Base-by-base conservation (phyloP, 2,329 filamentous ascomycete species). In the Helotiales sp. region DNA sequence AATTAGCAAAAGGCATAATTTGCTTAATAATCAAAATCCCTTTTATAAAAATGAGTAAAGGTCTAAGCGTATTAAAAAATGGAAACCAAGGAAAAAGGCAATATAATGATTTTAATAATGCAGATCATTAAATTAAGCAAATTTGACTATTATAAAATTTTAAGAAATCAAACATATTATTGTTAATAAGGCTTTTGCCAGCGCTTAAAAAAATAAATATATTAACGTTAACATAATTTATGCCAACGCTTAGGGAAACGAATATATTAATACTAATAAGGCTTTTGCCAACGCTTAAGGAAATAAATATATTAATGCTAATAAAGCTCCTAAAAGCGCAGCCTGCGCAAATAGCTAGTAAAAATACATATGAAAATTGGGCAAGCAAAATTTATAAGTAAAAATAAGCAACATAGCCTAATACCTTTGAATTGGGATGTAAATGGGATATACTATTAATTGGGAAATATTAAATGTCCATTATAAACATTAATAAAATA, bases 401-500 rank as follows among this genome's bases (percentile, higher is more conserved):
- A 15, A 26, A 50, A 50, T 50, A 24, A 50, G 17, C 47, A 11
- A 50, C 24, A 22, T 50, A 24, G 47, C 47, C n/a, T 50, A 50
- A 50, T 50, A 50, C 17, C n/a, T 11, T 11, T 50, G 6, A 26
- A 26, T 50, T 50, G n/a, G 17, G n/a, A 50, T 50, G 47, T 15
- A 50, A 50, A 50, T 50, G 17, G n/a, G n/a, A n/a, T n/a, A n/a
- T 50, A 15, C 24, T 22, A 34, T 50, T 24, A n/a, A 13, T 34
- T 13, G 17, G 43, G 43, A 61, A 50, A n/a, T 47, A 64, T 64
- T 37, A 64, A 24, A 15, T 50, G 47, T 63, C 32, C 54, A 64
- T 67, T 67, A 15, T 67, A 40, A 64, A 67, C 61, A 67, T 20
- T 20, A 67, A 50, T 3, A 50, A 26, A 7, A 34, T 63, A 30